phyloP scores from a whole-genome alignment of 2,329 filamentous ascomycete genomes.

The Myriosclerotinia scirpicola region DNA sequence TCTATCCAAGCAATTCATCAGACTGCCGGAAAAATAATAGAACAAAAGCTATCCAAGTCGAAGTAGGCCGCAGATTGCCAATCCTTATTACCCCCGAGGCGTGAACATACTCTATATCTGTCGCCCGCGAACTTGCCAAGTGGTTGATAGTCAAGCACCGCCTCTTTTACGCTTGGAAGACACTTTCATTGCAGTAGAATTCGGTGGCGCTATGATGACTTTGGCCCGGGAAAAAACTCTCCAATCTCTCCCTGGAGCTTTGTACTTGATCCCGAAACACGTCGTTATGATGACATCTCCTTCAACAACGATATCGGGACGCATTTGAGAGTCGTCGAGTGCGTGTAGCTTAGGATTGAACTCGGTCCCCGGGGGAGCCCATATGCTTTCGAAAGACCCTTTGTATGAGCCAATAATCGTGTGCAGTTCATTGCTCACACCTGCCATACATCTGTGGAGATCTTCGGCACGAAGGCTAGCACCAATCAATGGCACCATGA shows the following conservation, averaged over 20 bases:
- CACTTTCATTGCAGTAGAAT: neutral
- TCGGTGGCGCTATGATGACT: neutral
- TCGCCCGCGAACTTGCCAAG: neutral
- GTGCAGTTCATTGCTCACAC: neutral
- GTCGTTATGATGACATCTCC: neutral
- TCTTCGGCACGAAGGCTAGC: neutral
- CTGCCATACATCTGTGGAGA: neutral
- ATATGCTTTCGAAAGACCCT: neutral
- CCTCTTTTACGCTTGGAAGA: neutral
- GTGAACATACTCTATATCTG: neutral
- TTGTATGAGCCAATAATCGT: neutral
- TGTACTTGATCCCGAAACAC: neutral
- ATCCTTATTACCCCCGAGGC: neutral
- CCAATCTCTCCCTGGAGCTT: neutral
- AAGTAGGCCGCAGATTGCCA: neutral
- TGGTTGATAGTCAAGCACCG: neutral
- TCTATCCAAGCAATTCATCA: neutral
- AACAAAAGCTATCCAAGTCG: neutral
- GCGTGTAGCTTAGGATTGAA: neutral
- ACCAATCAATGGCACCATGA: slow-evolving; percentile 15
- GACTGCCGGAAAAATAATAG: neutral
- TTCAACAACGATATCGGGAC: neutral
- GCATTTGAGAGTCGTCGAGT: neutral
- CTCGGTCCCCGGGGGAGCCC: neutral
- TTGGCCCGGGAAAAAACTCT: neutral